Conservation (phyloP, 768 basidiomycete genomes). For the Amanita rubescens region DNA sequence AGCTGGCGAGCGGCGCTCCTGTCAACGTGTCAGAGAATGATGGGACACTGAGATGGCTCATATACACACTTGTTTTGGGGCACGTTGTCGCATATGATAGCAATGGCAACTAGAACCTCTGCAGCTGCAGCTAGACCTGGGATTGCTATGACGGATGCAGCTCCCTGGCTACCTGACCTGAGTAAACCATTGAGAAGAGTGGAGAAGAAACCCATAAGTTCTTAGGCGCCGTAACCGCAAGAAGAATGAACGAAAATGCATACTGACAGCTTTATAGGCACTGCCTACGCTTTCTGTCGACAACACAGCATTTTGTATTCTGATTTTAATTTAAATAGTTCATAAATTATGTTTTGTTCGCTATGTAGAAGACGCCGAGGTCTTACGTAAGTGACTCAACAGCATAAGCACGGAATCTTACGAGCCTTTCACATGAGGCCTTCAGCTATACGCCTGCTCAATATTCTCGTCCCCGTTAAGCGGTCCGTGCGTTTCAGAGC, state of each 20-base stretch:
- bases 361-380: too few species aligned
- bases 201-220: background rate
- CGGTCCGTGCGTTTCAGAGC: slow-evolving; percentile 37
- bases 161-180: slow-evolving; percentile 27
- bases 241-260: background rate
- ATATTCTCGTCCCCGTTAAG: slow-evolving; percentile 93
- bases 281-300: background rate
- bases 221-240: too few species aligned
- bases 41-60: background rate
- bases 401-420: too few species aligned
- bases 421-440: slow-evolving; percentile 54
- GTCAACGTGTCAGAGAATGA: slow-evolving; percentile 4
- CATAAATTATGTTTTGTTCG: too few species aligned
- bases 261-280: background rate
- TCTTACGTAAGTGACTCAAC: background rate
- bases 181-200: background rate
- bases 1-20: slow-evolving; percentile 39
- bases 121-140: slow-evolving; percentile 39
- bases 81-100: slow-evolving; percentile 41
- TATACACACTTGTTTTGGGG: slow-evolving; percentile 35
- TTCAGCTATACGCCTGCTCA: slow-evolving; percentile 61
- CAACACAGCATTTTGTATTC: too few species aligned
- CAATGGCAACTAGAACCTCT: slow-evolving; percentile 34
- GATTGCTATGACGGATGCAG: slow-evolving; percentile 40
- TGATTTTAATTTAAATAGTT: too few species aligned